Conservation (phyloP, 2,329 filamentous ascomycete species). For the Rhinocladiella similis region DNA sequence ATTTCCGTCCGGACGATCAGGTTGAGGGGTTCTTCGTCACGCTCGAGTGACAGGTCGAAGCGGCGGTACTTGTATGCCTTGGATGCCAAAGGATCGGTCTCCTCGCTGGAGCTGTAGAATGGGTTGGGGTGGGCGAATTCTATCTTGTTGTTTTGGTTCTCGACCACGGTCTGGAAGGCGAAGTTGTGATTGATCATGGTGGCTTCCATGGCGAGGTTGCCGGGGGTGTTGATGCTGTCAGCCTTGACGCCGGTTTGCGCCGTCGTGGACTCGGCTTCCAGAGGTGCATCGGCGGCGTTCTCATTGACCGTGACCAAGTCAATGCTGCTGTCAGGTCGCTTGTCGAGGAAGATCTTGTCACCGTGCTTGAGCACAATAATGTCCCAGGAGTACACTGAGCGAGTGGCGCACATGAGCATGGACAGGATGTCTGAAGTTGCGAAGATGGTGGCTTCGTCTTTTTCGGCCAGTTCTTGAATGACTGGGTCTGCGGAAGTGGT, state of each 20-base stretch:
- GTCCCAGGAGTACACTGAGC: slow-evolving; percentile 98
- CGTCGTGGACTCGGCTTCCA: slow-evolving; percentile 74
- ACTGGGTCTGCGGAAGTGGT: slow-evolving; percentile 94
- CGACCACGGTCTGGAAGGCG: slow-evolving; percentile 87
- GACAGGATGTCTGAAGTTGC: slow-evolving; percentile 96
- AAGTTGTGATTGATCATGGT: slow-evolving; percentile 99
- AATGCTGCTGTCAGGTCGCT: slow-evolving; percentile 89
- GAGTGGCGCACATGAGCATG: slow-evolving; percentile 98
- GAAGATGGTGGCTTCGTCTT: slow-evolving; percentile 94
- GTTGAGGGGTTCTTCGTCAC: slow-evolving; percentile 89
- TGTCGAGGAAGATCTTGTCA: slow-evolving; percentile 98
- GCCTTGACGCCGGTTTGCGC: slow-evolving; percentile 65
- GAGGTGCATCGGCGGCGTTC: slow-evolving; percentile 91
- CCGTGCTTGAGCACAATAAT: slow-evolving; percentile 89
- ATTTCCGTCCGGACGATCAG: slow-evolving; percentile 92
- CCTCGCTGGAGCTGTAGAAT: slow-evolving; percentile 93
- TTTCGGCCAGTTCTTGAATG: slow-evolving; percentile 94
- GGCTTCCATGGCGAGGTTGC: slow-evolving; percentile 88
- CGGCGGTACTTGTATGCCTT: slow-evolving; percentile 98
- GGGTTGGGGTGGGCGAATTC: slow-evolving; percentile 88
- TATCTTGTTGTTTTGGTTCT: slow-evolving; percentile 75
- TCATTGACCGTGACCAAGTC: slow-evolving; percentile 99
- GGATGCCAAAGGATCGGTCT: slow-evolving; percentile 88
- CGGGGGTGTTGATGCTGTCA: slow-evolving; percentile 92
- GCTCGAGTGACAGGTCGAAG: slow-evolving; percentile 90